Conservation (phyloP, 2,329 filamentous ascomycete species). For the Colletotrichum liaoningense region DNA sequence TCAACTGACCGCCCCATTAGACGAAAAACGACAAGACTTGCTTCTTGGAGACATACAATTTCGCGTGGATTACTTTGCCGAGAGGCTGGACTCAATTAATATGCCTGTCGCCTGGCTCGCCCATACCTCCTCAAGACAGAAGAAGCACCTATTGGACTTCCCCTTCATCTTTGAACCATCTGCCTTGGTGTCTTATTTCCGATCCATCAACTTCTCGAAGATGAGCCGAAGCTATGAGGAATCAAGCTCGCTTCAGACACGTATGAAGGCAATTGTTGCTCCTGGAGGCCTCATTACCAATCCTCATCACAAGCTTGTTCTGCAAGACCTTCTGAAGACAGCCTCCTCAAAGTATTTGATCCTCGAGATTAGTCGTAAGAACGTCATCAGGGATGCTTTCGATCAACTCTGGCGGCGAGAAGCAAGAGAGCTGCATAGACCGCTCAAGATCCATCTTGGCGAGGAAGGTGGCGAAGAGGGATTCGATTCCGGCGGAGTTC, state of each 20-base stretch:
- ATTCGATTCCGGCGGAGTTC: conserved; percentile 92
- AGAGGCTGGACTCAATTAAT: conserved; percentile 79
- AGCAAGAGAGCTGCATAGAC: conserved; percentile 82
- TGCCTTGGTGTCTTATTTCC: conserved; percentile 84
- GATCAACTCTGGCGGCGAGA: conserved; percentile 92
- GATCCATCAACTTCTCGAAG: conserved; percentile 85
- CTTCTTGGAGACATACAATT: conserved; percentile 78
- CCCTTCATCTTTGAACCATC: conserved; percentile 82
- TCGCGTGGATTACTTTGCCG: conserved; percentile 79
- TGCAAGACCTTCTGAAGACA: conserved; percentile 72
- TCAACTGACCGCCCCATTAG: conserved; percentile 47
- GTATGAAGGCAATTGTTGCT: conserved; percentile 67
- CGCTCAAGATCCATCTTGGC: conserved; percentile 88
- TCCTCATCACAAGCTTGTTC: conserved; percentile 67
- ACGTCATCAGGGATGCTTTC: conserved; percentile 79
- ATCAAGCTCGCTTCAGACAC: conserved; percentile 67
- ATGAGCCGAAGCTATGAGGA: conserved; percentile 87
- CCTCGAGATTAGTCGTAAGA: conserved; percentile 73
- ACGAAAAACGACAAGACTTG: conserved; percentile 71
- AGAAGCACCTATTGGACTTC: conserved; percentile 81
- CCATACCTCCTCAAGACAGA: conserved; percentile 70
- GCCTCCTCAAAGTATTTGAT: conserved; percentile 79
- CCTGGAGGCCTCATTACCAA: conserved; percentile 67
- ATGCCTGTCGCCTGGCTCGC: conserved; percentile 80
- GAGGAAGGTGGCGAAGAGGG: conserved; percentile 88